phyloP scores from a whole-genome alignment of 2,329 filamentous ascomycete species.

The Aspergillus chevalieri region DNA sequence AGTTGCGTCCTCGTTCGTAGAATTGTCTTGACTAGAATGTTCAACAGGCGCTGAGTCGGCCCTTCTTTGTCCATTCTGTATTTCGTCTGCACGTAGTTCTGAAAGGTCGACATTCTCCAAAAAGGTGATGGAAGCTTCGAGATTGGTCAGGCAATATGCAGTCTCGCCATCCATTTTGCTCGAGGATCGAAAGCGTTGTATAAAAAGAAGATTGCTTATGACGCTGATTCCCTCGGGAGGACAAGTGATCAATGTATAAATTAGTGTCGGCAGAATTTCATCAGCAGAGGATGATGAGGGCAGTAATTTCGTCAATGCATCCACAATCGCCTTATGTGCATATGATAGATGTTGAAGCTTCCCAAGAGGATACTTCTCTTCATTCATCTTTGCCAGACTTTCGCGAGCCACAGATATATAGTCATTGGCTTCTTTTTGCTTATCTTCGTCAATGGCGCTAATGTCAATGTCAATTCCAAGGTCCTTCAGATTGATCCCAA shows the following conservation, averaged over 20 bases:
- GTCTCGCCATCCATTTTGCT: conserved; percentile 86
- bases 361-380: conserved; percentile 79
- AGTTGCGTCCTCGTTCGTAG: conserved; percentile 18
- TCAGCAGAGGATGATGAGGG: conserved; percentile 82
- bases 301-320: conserved; percentile 63
- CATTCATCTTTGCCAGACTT: conserved; percentile 74
- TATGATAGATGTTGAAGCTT: conserved; percentile 85
- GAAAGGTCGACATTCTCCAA: conserved; percentile 91
- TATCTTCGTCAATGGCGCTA: conserved; percentile 48
- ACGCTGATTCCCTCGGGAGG: conserved; percentile 79
- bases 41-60: conserved; percentile 24
- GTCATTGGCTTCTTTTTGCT: conserved; percentile 62
- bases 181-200: conserved; percentile 82
- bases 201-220: conserved; percentile 91
- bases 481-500: conserved; percentile 83
- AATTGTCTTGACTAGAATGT: conserved; percentile 19
- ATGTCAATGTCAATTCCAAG: conserved; percentile 68
- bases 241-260: conserved; percentile 89
- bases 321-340: conserved; percentile 90
- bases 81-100: conserved; percentile 75
- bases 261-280: conserved; percentile 93
- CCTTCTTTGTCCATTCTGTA: conserved; percentile 62
- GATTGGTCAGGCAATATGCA: conserved; percentile 91
- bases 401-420: conserved; percentile 66
- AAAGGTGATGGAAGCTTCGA: conserved; percentile 92